Conservation (phyloP, 2,329 filamentous ascomycete species). For the Neurospora sp. region DNA sequence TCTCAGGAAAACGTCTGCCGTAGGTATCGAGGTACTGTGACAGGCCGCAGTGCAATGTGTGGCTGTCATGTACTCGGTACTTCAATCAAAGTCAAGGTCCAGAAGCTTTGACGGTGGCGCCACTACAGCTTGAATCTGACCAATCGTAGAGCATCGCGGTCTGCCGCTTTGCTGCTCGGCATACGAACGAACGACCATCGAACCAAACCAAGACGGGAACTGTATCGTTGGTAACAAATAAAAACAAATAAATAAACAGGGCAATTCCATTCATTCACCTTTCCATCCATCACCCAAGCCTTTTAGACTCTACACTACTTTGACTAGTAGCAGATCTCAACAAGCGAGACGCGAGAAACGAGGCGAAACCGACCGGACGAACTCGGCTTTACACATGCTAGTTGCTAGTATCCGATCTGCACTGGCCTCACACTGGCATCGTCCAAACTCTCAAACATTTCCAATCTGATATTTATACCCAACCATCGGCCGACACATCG, state of each 20-base stretch:
- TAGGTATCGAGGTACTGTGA: neutral
- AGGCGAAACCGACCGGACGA: neutral
- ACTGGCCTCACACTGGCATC: neutral
- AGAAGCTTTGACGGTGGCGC: neutral
- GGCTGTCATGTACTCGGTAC: neutral
- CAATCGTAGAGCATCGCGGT: neutral
- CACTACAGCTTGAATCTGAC: neutral
- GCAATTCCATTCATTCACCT: neutral
- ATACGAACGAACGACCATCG: neutral
- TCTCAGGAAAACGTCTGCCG: neutral
- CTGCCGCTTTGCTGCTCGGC: neutral
- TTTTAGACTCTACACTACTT: neutral
- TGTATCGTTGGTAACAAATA: neutral
- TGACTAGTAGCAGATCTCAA: neutral
- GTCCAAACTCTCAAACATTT: neutral
- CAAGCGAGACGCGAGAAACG: neutral
- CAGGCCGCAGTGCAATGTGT: neutral
- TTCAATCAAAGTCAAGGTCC: neutral
- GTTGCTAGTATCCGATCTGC: neutral
- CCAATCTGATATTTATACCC: neutral
- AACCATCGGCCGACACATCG: neutral
- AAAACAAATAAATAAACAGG: neutral
- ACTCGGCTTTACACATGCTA: neutral
- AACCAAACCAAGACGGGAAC: neutral
- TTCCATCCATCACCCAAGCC: neutral